phyloP scores from a whole-genome alignment of 805 yeast genomes.

The Brettanomyces custersianus region DNA sequence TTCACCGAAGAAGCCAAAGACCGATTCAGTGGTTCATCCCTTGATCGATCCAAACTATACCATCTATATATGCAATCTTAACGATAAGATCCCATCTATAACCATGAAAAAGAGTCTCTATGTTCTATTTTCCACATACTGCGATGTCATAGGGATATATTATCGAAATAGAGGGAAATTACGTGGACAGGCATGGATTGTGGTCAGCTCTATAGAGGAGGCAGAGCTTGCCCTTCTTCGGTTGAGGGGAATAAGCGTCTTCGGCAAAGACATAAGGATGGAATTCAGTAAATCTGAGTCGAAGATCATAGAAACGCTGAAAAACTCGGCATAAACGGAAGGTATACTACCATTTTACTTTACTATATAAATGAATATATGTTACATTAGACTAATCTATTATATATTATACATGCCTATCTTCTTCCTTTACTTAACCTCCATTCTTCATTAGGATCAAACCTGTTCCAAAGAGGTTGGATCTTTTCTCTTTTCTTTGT shows the following conservation, averaged over 20 bases:
- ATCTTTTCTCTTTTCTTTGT: conserved; percentile 55
- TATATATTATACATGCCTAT: too few relatives aligned
- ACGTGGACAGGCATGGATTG: conserved; percentile 63
- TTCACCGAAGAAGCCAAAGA: neutral
- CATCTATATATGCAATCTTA: conserved; percentile 49
- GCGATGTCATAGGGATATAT: conserved; percentile 50
- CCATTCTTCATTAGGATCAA: conserved; percentile 64
- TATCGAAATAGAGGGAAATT: conserved; percentile 33
- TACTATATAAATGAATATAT: too few relatives aligned
- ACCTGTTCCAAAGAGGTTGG: conserved; percentile 60
- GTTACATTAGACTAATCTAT: too few relatives aligned
- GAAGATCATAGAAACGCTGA: too few relatives aligned
- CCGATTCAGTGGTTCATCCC: neutral
- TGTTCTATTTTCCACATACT: conserved; percentile 51
- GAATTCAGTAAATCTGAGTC: conserved; percentile 32
- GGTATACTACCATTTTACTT: too few relatives aligned
- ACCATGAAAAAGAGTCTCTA: conserved; percentile 46
- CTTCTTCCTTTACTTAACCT: conserved; percentile 44
- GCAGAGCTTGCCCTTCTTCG: conserved; percentile 43
- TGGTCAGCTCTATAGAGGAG: conserved; percentile 37
- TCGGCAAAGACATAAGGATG: conserved; percentile 42
- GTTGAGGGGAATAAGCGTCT: conserved; percentile 38
- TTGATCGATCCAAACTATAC: conserved; percentile 27
- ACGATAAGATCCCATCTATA: conserved; percentile 40
- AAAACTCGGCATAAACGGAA: too few relatives aligned